Percentiles rank a stretch among this genome's conserved stretches.
phyloP scores from a whole-genome alignment of 2,329 filamentous ascomycete species.

The Penicillium sp. region DNA sequence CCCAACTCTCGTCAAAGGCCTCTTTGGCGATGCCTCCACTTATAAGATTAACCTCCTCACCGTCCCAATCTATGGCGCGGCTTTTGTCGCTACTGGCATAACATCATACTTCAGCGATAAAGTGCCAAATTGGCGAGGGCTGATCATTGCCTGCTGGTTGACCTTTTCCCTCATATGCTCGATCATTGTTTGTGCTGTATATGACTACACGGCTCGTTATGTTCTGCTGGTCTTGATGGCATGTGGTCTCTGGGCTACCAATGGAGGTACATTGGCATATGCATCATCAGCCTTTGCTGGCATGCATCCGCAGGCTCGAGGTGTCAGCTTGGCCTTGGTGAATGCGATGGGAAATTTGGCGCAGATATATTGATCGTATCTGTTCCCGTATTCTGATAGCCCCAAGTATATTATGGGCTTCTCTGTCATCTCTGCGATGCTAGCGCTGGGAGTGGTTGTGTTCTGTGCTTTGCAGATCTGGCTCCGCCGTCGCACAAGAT shows the following conservation, averaged over 20 bases:
- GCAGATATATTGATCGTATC: slow-evolving; percentile 55
- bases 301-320: slow-evolving; percentile 52
- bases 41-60: slow-evolving; percentile 26
- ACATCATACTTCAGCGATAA: slow-evolving; percentile 52
- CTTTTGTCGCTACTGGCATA: slow-evolving; percentile 51
- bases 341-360: slow-evolving; percentile 57
- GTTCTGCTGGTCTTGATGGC: slow-evolving; percentile 58
- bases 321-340: slow-evolving; percentile 53
- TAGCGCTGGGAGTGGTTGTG: slow-evolving; percentile 30
- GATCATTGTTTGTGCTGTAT: slow-evolving; percentile 47
- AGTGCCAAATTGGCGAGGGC: slow-evolving; percentile 47
- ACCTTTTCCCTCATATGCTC: slow-evolving; percentile 39
- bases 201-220: slow-evolving; percentile 55
- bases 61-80: slow-evolving; percentile 55
- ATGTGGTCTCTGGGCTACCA: slow-evolving; percentile 54
- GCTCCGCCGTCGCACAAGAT: slow-evolving; percentile 16
- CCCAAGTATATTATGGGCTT: slow-evolving; percentile 53
- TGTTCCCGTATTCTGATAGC: slow-evolving; percentile 51
- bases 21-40: slow-evolving; percentile 29
- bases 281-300: slow-evolving; percentile 53
- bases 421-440: slow-evolving; percentile 37
- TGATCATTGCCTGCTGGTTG: slow-evolving; percentile 53
- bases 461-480: slow-evolving; percentile 29
- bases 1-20: slow-evolving; percentile 27
- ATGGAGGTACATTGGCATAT: slow-evolving; percentile 53